Conservation (phyloP, 1,284 basidiomycete genomes). For the Apiotrichum porosum region DNA sequence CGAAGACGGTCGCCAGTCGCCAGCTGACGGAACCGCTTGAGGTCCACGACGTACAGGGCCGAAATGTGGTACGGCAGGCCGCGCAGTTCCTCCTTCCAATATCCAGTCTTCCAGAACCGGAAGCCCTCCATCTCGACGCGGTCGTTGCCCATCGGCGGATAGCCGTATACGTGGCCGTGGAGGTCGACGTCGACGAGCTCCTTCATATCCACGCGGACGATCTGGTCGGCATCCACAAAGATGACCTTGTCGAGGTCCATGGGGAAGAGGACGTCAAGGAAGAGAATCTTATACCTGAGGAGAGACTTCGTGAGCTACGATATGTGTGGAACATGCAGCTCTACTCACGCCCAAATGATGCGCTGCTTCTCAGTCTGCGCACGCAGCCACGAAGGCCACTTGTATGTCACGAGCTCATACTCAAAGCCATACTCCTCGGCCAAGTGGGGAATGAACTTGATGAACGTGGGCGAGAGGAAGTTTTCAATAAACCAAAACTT, state of each 20-base stretch:
- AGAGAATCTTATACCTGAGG: slow-evolving; percentile 83
- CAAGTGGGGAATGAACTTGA: slow-evolving; percentile 91
- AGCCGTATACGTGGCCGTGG: slow-evolving; percentile 85
- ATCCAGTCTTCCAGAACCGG: slow-evolving; percentile 95
- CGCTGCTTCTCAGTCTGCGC: slow-evolving; percentile 94
- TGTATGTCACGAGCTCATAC: slow-evolving; percentile 93
- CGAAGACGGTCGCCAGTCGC: slow-evolving; percentile 67
- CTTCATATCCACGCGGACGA: slow-evolving; percentile 90
- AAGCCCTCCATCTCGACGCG: slow-evolving; percentile 94
- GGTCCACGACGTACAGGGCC: slow-evolving; percentile 90
- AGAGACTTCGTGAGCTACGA: slow-evolving; percentile 8
- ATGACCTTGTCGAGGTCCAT: slow-evolving; percentile 98
- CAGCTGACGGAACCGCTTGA: slow-evolving; percentile 87
- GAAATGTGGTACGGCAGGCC: slow-evolving; percentile 81
- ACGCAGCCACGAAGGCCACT: slow-evolving; percentile 98
- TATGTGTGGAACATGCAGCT: slow-evolving; percentile 8
- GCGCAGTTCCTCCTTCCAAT: slow-evolving; percentile 80
- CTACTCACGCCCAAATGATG: slow-evolving; percentile 79
- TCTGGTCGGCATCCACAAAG: slow-evolving; percentile 97
- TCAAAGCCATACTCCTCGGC: slow-evolving; percentile 86
- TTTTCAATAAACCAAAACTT: slow-evolving; percentile 99
- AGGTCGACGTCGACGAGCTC: slow-evolving; percentile 88
- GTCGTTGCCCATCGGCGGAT: slow-evolving; percentile 96
- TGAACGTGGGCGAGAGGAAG: slow-evolving; percentile 95
- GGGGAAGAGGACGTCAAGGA: slow-evolving; percentile 96